These are phyloP conservation scores for Zymoseptoria ardabiliae DNA, from an alignment of 2,329 filamentous ascomycete genomes.

Conservation along the genomic window DNA sequence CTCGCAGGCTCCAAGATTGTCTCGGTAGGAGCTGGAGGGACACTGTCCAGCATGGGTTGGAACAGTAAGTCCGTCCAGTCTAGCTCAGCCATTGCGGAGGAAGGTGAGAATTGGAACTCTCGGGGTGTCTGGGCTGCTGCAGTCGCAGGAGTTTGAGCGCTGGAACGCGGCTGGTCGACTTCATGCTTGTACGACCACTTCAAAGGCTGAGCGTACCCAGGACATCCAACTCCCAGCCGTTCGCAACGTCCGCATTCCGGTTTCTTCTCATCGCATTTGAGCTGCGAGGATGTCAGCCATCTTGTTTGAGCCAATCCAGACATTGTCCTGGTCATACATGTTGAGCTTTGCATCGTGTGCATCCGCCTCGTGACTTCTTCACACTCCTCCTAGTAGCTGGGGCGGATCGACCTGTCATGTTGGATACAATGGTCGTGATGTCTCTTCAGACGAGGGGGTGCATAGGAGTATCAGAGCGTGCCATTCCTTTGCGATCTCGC, in stretches of 20 bases:
- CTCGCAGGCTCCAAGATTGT: not conserved
- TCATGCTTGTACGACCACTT: constrained; percentile 12
- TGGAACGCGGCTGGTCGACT: not conserved
- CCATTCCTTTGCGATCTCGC: not conserved
- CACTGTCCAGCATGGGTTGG: not conserved
- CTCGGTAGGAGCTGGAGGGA: not conserved
- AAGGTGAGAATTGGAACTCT: not conserved
- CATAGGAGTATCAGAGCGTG: too few relatives aligned
- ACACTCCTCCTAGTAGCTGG: constrained; percentile 6
- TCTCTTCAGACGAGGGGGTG: not conserved
- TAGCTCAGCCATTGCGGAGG: not conserved
- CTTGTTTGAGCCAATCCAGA: not conserved
- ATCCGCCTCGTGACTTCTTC: constrained; percentile 11
- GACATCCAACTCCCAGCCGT: constrained; percentile 6
- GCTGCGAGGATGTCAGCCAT: constrained; percentile 1
- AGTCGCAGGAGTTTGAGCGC: not conserved
- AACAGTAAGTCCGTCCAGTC: not conserved
- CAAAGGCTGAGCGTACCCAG: constrained; percentile 4
- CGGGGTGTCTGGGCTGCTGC: not conserved
- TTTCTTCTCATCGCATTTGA: constrained; percentile 11
- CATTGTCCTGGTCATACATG: constrained; percentile 1
- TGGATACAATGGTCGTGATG: not conserved
- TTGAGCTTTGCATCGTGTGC: constrained; percentile 12
- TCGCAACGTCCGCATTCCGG: constrained; percentile 6
- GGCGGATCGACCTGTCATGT: not conserved